Evolutionary conservation across 768 basidiomycete genomes (phyloP).

Genomic region (Mycena alexandri): DNA sequence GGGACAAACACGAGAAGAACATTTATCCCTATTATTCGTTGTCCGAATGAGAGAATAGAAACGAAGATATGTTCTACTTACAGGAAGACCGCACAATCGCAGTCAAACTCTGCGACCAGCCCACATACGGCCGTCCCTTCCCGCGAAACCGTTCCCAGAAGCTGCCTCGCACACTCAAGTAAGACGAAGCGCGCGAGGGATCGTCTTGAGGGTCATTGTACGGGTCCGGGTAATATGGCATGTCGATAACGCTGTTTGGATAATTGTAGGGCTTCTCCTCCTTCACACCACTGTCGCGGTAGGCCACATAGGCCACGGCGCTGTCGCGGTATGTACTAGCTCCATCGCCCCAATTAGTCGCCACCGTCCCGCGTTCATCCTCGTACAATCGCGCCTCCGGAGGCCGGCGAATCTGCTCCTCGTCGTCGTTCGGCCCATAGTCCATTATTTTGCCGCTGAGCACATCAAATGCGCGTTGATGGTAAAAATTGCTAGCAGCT

Average conservation of each 20-base stretch:
- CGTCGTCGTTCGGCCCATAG: slow-evolving; percentile 30
- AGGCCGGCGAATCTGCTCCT: slow-evolving; percentile 17
- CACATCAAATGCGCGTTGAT: slow-evolving; percentile 41
- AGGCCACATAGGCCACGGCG: neutral
- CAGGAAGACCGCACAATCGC: slow-evolving; percentile 52
- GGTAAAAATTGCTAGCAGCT: slow-evolving; percentile 39
- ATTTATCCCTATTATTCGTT: slow-evolving; percentile 49
- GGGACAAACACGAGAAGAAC: slow-evolving; percentile 56
- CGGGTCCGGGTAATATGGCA: slow-evolving; percentile 3
- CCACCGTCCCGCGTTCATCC: slow-evolving; percentile 23
- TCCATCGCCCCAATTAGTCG: slow-evolving; percentile 6
- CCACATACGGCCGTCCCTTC: slow-evolving; percentile 40
- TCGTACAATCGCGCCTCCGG: slow-evolving; percentile 10
- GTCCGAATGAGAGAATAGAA: neutral
- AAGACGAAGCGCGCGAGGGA: slow-evolving; percentile 19
- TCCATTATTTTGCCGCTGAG: slow-evolving; percentile 34
- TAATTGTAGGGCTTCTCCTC: neutral
- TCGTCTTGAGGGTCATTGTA: neutral
- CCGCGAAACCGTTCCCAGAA: slow-evolving; percentile 45
- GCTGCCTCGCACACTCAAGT: slow-evolving; percentile 9
- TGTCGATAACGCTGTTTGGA: slow-evolving; percentile 23
- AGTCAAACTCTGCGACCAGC: slow-evolving; percentile 50
- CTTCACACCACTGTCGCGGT: no score
- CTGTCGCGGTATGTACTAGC: slow-evolving; percentile 21
- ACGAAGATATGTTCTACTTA: slow-evolving; percentile 38